Conservation (phyloP, 495 filamentous ascomycete genomes). For the Aspergillus saccharolyticus region DNA sequence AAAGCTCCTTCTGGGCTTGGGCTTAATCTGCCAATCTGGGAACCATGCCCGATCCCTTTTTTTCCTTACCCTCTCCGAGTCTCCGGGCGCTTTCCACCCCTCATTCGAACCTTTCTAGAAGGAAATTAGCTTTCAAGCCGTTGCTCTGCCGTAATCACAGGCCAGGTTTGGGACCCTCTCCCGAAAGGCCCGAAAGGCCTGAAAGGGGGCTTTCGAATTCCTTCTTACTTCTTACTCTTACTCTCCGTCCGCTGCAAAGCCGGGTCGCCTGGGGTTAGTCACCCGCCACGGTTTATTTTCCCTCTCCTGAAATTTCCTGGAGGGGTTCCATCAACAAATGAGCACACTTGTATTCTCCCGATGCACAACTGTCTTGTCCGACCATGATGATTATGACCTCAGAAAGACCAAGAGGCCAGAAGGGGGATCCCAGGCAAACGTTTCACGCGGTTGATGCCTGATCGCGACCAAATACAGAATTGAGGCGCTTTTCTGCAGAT, state of each 20-base stretch:
- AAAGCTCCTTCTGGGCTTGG: conserved; percentile 9
- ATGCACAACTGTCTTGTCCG: background rate
- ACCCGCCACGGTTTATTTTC: background rate
- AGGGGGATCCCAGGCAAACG: background rate
- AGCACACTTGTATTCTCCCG: background rate
- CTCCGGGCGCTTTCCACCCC: conserved; percentile 2
- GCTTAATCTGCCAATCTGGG: conserved; percentile 2
- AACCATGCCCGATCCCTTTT: conserved; percentile 4
- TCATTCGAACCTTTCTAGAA: conserved; percentile 27
- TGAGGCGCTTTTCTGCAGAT: background rate
- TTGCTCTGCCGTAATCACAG: conserved; percentile 15
- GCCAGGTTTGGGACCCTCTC: conserved; percentile 1
- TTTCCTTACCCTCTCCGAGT: too few species aligned
- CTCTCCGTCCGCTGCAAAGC: conserved; percentile 1
- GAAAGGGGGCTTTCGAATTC: conserved; percentile 7
- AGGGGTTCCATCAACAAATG: background rate
- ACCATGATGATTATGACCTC: background rate
- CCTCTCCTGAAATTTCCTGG: background rate
- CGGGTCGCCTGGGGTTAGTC: conserved; percentile 4
- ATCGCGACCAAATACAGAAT: background rate
- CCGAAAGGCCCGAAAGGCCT: too few species aligned
- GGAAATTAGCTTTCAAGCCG: conserved; percentile 26
- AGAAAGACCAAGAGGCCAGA: background rate
- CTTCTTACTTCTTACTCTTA: background rate
- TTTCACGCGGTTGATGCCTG: conserved; percentile 3